Evolutionary conservation across 768 basidiomycete species (phyloP).

Genomic region (Russula earlei): DNA sequence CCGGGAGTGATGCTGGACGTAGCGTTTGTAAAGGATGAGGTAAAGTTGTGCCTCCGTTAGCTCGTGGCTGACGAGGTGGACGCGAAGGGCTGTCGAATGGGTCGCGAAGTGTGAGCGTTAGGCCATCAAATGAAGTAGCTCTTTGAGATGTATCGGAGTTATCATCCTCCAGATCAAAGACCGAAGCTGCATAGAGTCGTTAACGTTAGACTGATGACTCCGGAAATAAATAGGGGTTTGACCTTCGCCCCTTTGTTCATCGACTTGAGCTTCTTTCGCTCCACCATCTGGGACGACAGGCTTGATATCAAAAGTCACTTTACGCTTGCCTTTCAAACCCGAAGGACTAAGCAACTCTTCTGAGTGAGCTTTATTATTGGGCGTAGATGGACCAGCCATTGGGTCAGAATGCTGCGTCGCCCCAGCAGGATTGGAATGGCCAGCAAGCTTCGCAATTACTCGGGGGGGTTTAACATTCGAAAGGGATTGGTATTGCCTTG

Average conservation of each 20-base stretch:
- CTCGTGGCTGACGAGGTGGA: constrained; percentile 21
- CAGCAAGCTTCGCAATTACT: constrained; percentile 12
- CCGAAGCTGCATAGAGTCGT: constrained; percentile 39
- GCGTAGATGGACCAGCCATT: constrained; percentile 4
- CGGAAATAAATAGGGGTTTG: constrained; percentile 2
- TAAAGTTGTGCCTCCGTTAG: constrained; percentile 31
- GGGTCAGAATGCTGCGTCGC: background rate
- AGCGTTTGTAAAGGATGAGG: constrained; percentile 51
- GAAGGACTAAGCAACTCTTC: constrained; percentile 13
- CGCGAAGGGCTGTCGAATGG: constrained; percentile 24
- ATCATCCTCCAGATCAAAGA: constrained; percentile 64
- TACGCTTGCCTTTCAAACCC: constrained; percentile 45
- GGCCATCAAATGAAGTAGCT: constrained; percentile 24
- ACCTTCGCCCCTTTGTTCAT: constrained; percentile 33
- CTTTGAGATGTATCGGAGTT: constrained; percentile 27
- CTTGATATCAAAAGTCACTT: constrained; percentile 65
- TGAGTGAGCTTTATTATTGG: background rate
- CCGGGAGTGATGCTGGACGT: constrained; percentile 61
- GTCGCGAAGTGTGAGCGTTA: constrained; percentile 31
- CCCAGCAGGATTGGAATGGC: background rate
- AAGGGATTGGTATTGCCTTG: constrained; percentile 11
- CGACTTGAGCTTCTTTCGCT: constrained; percentile 18
- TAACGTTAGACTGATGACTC: constrained; percentile 4
- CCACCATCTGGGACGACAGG: constrained; percentile 38
- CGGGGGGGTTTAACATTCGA: constrained; percentile 4